Evolutionary conservation across 1,139 yeast genomes (phyloP).

Genomic region (Scheffersomyces parashehatae): DNA sequence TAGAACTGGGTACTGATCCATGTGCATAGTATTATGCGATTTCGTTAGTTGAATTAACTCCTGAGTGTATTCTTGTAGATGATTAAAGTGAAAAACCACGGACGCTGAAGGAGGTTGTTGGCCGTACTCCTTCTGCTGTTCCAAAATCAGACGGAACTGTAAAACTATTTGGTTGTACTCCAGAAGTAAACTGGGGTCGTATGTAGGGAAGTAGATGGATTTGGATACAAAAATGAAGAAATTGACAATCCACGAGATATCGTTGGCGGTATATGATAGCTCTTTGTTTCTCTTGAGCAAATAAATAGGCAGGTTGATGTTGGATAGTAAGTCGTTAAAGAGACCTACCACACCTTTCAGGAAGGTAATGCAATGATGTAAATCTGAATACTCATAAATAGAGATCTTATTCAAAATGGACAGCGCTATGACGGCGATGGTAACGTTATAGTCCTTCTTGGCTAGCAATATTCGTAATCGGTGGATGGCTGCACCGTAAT

Average conservation of each 20-base stretch:
- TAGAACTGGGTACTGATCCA: conserved; percentile 9
- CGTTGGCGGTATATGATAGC: conserved; percentile 6
- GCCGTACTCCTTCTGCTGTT: conserved; percentile 1
- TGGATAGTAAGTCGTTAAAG: conserved; percentile 19
- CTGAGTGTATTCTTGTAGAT: conserved; percentile 7
- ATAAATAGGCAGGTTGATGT: neutral
- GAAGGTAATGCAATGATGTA: conserved; percentile 22
- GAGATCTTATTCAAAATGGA: conserved; percentile 26
- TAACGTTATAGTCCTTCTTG: conserved; percentile 16
- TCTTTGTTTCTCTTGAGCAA: neutral
- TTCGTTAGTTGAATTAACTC: conserved; percentile 8
- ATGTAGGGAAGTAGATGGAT: conserved; percentile 23
- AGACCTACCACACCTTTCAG: conserved; percentile 26
- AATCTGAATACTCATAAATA: conserved; percentile 23
- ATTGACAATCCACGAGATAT: conserved; percentile 17
- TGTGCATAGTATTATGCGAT: conserved; percentile 1
- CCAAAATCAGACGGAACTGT: conserved; percentile 8
- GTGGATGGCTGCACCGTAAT: conserved; percentile 23
- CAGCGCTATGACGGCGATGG: conserved; percentile 22
- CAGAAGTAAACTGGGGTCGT: conserved; percentile 17
- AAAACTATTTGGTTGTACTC: conserved; percentile 19
- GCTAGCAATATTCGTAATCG: conserved; percentile 17
- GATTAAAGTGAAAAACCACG: conserved; percentile 15
- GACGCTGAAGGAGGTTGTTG: conserved; percentile 1
- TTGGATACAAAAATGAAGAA: conserved; percentile 24